Evolutionary conservation across 1,139 yeast species (phyloP).

Genomic region (Debaryomyces subglobosus): DNA sequence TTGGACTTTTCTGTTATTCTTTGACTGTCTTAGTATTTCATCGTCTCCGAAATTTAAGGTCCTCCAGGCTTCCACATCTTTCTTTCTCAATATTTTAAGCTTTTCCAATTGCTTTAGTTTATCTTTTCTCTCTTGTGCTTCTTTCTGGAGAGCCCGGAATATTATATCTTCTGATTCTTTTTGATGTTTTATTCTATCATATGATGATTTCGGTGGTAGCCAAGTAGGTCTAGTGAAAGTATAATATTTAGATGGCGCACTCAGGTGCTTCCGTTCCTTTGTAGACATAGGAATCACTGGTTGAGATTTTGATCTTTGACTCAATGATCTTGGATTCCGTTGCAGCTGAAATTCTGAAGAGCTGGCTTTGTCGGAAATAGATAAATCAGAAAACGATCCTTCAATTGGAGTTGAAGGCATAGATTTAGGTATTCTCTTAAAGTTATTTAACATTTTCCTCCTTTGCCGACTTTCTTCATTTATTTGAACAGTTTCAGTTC

Average conservation of each 20-base stretch:
- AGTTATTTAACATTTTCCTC: conserved; percentile 29
- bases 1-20: conserved; percentile 33
- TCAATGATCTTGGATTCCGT: conserved; percentile 1
- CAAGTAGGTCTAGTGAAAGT: conserved; percentile 64
- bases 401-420: conserved; percentile 6
- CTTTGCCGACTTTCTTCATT: conserved; percentile 47
- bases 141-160: conserved; percentile 47
- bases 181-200: conserved; percentile 59
- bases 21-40: conserved; percentile 14
- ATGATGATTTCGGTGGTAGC: conserved; percentile 65
- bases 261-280: conserved; percentile 1
- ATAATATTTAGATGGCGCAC: conserved; percentile 26
- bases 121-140: conserved; percentile 35
- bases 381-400: conserved; percentile 2
- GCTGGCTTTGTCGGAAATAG: not conserved
- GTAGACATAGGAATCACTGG: conserved; percentile 12
- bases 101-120: conserved; percentile 30
- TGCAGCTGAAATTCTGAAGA: not conserved
- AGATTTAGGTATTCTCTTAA: conserved; percentile 21
- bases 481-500: conserved; percentile 36
- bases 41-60: conserved; percentile 21
- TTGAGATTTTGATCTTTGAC: conserved; percentile 11
- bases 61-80: conserved; percentile 51
- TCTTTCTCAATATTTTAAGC: conserved; percentile 28
- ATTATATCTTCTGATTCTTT: conserved; percentile 56